Conservation (phyloP, 1,284 basidiomycete genomes). For the Melanopsichium pennsylvanicum region DNA sequence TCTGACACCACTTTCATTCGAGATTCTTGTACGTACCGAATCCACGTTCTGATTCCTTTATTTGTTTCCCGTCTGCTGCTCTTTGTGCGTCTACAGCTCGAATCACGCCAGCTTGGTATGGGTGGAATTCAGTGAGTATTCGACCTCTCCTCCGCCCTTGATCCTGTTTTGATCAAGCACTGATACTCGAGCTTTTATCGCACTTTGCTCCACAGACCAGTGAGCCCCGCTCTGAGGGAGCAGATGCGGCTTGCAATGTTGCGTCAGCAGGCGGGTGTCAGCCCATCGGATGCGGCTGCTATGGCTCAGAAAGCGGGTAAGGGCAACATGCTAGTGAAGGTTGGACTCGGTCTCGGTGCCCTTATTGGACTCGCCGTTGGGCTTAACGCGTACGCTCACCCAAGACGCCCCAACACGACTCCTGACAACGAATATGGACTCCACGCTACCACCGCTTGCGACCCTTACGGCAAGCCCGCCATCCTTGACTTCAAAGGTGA, state of each 20-base stretch:
- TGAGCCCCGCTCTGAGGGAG: slow-evolving; percentile 11
- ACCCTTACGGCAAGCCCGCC: slow-evolving; percentile 14
- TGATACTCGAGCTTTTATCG: too few relatives aligned
- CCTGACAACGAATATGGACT: slow-evolving; percentile 29
- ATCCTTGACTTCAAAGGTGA: slow-evolving; percentile 19
- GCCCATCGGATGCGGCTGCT: not conserved
- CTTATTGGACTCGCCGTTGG: slow-evolving; percentile 3
- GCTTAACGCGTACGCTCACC: slow-evolving; percentile 22
- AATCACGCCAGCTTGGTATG: slow-evolving; percentile 3
- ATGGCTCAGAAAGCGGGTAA: not conserved
- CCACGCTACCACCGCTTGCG: slow-evolving; percentile 7
- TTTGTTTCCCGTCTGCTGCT: not conserved
- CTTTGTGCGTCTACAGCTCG: slow-evolving; percentile 14
- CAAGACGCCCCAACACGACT: slow-evolving; percentile 9
- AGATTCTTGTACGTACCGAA: too few relatives aligned
- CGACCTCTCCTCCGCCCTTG: too few relatives aligned
- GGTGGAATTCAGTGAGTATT: slow-evolving; percentile 17
- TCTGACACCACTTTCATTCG: too few relatives aligned
- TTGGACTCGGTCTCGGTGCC: slow-evolving; percentile 1
- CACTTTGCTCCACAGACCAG: too few relatives aligned
- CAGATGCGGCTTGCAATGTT: slow-evolving; percentile 7
- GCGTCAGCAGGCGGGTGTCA: not conserved
- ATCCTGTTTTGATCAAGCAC: not conserved
- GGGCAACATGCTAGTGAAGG: slow-evolving; percentile 1
- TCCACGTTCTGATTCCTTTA: slow-evolving; percentile 6